Conservation (phyloP, 345 rosid species). For the Barbarea vulgaris region DNA sequence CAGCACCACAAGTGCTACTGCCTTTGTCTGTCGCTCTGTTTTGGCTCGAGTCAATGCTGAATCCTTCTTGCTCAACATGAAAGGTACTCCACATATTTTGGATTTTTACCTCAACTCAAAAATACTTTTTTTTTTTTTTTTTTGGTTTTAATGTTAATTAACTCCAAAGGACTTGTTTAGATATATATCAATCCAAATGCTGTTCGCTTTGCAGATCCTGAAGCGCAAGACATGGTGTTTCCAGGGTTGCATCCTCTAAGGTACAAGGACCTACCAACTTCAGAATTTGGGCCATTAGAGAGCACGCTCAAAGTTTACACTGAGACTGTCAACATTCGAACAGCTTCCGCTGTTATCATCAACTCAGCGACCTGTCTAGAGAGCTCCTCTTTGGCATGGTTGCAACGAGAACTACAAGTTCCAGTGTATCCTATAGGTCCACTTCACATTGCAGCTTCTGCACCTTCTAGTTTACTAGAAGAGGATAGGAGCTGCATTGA, state of each 20-base stretch:
- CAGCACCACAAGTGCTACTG: conserved; percentile 41
- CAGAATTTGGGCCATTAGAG: conserved; percentile 37
- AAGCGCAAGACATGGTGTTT: conserved; percentile 23
- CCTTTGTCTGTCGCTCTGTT: conserved; percentile 38
- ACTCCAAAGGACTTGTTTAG: too few relatives aligned
- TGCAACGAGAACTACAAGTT: conserved; percentile 33
- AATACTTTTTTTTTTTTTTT: not conserved
- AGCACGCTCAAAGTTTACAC: conserved; percentile 24
- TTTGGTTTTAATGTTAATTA: too few relatives aligned
- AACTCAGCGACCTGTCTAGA: conserved; percentile 40
- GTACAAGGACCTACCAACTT: conserved; percentile 42
- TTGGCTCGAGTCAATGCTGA: conserved; percentile 24
- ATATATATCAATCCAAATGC: not conserved
- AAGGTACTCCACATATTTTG: conserved; percentile 30
- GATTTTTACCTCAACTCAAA: not conserved
- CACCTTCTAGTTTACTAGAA: conserved; percentile 40
- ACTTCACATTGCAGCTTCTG: conserved; percentile 35
- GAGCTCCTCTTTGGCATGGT: conserved; percentile 28
- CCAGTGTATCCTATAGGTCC: conserved; percentile 44
- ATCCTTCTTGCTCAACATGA: conserved; percentile 26
- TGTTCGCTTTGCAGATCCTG: conserved; percentile 5
- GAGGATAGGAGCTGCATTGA: conserved; percentile 52
- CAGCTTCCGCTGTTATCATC: conserved; percentile 39
- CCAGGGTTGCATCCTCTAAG: conserved; percentile 41
- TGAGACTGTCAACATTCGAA: conserved; percentile 24